Base-by-base conservation (phyloP, 768 basidiomycete species). In the Hericium alpestre region DNA sequence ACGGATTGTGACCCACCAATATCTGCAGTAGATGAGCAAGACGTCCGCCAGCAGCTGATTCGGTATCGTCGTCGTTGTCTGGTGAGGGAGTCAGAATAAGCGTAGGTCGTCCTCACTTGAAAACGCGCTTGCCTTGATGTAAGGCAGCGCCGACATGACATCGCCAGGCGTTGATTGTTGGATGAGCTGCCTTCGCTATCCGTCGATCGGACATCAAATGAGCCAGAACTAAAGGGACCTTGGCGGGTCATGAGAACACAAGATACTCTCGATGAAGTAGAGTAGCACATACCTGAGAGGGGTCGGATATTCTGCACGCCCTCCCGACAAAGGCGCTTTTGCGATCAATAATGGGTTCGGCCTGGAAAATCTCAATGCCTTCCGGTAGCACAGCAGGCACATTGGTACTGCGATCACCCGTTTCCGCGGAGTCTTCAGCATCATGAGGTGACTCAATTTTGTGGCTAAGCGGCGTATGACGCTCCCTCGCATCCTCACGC, bases 11-110 rank as follows among this genome's bases (percentile, higher is more conserved):
- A 54, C 59, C 27, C 12, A 63, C 62, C 27, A 63, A 53, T 38
- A 63, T 58, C 38, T 63, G 62, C 4, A 99, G 72, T 1, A 99
- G 77, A 69, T 97, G 94, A 0, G 91, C 91, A 20, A 98, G 72
- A 16, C 95, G 80, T 46, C 87, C 84, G 4, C 95, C 95, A 18
- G 95, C 95, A 1, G 91, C 93, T 0, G 87, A 84, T 72, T 99
- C 95, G 1, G 93, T 91, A 57, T 97, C 90, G 58, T 98, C 94
- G 56, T 94, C 91, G 58, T 96, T 94, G 65, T 97, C 94, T 92
- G 61, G 46, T 43, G 27, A 39, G 5, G 22, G 7, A 5, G 18
- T 43, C 27, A 50, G 12, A 12, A 37, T 20, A 9, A 11, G 32
- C 12, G 20, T 23, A 41, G 32, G 43, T 49, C 23, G 12, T 15